phyloP scores from a whole-genome alignment of 2,329 filamentous ascomycete genomes.

The Talaromyces sp. region DNA sequence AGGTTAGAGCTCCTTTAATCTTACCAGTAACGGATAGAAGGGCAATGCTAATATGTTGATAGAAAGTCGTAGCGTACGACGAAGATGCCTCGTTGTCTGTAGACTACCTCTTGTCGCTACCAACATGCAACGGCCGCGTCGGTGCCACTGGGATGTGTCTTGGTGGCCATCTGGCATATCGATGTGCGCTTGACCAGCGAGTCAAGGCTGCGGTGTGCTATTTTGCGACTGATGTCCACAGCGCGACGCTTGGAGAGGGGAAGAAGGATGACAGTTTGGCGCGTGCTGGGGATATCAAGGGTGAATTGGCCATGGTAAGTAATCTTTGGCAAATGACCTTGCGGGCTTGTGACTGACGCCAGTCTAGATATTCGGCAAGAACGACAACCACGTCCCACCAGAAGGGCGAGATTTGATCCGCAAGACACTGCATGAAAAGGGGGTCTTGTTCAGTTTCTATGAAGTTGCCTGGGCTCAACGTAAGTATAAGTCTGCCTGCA shows the following conservation, averaged over 20 bases:
- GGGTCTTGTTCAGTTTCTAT: conserved; percentile 72
- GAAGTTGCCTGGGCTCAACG: conserved; percentile 90
- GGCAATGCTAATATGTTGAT: conserved; percentile 1
- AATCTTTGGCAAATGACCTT: neutral
- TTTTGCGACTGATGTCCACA: conserved; percentile 90
- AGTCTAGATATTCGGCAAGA: conserved; percentile 72
- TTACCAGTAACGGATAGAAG: neutral
- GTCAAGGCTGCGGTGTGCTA: conserved; percentile 76
- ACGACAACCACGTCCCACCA: conserved; percentile 83
- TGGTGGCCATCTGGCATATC: conserved; percentile 78
- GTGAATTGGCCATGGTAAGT: conserved; percentile 68
- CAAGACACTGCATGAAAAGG: conserved; percentile 70
- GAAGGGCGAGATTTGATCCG: conserved; percentile 78
- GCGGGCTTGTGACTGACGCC: neutral
- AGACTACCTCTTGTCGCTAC: conserved; percentile 63
- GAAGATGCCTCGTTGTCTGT: conserved; percentile 66
- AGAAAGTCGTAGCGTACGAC: conserved; percentile 82
- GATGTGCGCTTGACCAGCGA: conserved; percentile 68
- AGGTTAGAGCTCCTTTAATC: conserved; percentile 45
- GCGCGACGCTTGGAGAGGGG: conserved; percentile 65
- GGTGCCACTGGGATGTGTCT: conserved; percentile 88
- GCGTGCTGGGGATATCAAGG: conserved; percentile 63
- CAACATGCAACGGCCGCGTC: conserved; percentile 75
- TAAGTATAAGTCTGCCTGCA: conserved; percentile 31
- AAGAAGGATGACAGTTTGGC: conserved; percentile 59